Evolutionary conservation across 805 yeast species (phyloP).

Genomic region (Wickerhamiella qilinensis): DNA sequence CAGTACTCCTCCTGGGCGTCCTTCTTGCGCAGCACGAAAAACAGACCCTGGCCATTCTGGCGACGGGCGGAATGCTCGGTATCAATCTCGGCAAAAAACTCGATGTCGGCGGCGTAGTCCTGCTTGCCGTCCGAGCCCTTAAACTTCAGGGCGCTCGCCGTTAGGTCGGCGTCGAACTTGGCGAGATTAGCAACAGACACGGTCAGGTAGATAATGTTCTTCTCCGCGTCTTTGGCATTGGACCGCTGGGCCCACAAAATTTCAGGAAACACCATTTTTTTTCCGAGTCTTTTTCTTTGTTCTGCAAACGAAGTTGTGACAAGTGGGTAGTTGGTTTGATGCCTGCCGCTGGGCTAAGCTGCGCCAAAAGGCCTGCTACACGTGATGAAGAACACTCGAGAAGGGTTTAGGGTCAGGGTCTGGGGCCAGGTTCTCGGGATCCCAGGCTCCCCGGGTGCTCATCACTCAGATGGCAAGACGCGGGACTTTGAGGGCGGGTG

Average conservation of each 20-base stretch:
- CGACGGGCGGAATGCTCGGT: slow-evolving; percentile 42
- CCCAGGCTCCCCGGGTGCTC: too few relatives aligned
- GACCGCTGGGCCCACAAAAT: slow-evolving; percentile 97
- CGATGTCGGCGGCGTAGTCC: slow-evolving; percentile 47
- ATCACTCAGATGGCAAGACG: too few relatives aligned
- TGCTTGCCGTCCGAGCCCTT: slow-evolving; percentile 29
- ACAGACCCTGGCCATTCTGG: slow-evolving; percentile 46
- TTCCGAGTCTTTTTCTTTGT: background rate
- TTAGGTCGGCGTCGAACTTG: slow-evolving; percentile 44
- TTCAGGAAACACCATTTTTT: slow-evolving; percentile 22
- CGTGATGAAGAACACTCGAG: too few relatives aligned
- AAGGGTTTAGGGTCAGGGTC: too few relatives aligned
- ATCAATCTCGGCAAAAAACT: slow-evolving; percentile 63
- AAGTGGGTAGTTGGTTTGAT: too few relatives aligned
- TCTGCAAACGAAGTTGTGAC: too few relatives aligned
- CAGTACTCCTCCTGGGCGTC: slow-evolving; percentile 61
- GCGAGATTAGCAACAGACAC: slow-evolving; percentile 57
- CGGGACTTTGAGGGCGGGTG: too few relatives aligned
- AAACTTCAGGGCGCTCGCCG: slow-evolving; percentile 37
- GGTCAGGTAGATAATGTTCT: slow-evolving; percentile 63
- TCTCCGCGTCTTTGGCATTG: slow-evolving; percentile 47
- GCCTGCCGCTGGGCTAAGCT: too few relatives aligned
- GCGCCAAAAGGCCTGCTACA: too few relatives aligned
- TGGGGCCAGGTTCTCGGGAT: too few relatives aligned
- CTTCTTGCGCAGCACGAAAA: slow-evolving; percentile 55